Percentiles rank a stretch among this genome's conserved stretches.
phyloP scores from a whole-genome alignment of 306 rosid species.

The Prunus mongolica region DNA sequence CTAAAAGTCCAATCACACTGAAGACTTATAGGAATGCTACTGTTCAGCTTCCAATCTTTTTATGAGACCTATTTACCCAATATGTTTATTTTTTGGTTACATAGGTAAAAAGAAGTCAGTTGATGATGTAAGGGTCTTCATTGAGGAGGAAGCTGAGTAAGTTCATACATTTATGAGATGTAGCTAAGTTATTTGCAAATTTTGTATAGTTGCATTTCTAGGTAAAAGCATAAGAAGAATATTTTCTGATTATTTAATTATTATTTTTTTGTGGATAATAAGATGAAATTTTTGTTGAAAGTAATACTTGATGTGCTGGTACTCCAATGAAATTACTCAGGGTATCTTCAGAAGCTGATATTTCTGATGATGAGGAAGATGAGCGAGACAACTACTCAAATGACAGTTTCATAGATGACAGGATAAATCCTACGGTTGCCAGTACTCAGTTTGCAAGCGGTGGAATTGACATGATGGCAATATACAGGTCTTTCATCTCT shows the following conservation, averaged over 20 bases:
- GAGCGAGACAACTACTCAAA: slow-evolving; percentile 44
- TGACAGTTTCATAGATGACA: slow-evolving; percentile 94
- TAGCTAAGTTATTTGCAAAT: background rate
- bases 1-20: background rate
- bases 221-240: background rate
- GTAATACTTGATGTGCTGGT: background rate
- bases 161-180: slow-evolving; percentile 21
- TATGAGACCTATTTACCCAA: slow-evolving; percentile 7
- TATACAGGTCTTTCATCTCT: slow-evolving; percentile 60
- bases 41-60: slow-evolving; percentile 2
- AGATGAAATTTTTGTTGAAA: background rate
- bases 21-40: slow-evolving; percentile 1
- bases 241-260: background rate
- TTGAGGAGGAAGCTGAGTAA: slow-evolving; percentile 98
- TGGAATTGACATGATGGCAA: slow-evolving; percentile 78
- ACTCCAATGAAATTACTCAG: slow-evolving; percentile 21
- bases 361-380: slow-evolving; percentile 73
- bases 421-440: slow-evolving; percentile 46
- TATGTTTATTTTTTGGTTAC: slow-evolving; percentile 14
- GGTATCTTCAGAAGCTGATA: slow-evolving; percentile 62
- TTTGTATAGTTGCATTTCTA: background rate
- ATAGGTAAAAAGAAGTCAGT: slow-evolving; percentile 59
- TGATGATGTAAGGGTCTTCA: slow-evolving; percentile 47
- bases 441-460: slow-evolving; percentile 56
- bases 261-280: background rate